These are phyloP conservation scores for Crepidotus variabilis DNA, from an alignment of 768 basidiomycete species.

Conservation along the genomic window DNA sequence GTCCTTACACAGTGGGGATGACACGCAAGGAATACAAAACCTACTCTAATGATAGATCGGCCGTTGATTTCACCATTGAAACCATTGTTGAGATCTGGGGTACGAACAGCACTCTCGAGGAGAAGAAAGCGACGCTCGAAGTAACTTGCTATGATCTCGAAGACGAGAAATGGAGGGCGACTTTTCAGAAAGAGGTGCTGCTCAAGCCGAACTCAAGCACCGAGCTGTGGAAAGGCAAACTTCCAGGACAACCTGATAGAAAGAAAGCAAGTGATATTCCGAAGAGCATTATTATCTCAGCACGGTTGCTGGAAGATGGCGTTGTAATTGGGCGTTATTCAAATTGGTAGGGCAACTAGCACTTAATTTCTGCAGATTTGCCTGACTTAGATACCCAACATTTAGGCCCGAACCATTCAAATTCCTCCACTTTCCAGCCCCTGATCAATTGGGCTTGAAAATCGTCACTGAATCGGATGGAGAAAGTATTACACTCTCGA, in stretches of 20 bases:
- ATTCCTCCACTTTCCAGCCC: conserved; percentile 76
- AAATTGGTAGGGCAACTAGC: conserved; percentile 60
- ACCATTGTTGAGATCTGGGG: conserved; percentile 82
- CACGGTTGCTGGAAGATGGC: conserved; percentile 57
- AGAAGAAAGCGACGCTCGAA: conserved; percentile 60
- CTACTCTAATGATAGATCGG: conserved; percentile 56
- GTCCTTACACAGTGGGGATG: conserved; percentile 79
- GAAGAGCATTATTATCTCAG: conserved; percentile 66
- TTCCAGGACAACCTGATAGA: conserved; percentile 73
- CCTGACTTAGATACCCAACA: not conserved
- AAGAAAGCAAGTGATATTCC: conserved; percentile 63
- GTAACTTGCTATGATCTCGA: conserved; percentile 62
- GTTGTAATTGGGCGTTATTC: conserved; percentile 66
- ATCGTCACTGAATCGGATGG: conserved; percentile 49
- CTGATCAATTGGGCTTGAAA: conserved; percentile 54
- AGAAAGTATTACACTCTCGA: conserved; percentile 53
- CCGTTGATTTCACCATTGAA: conserved; percentile 63
- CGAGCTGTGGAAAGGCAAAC: conserved; percentile 69
- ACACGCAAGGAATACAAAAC: conserved; percentile 70
- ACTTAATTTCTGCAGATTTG: not conserved
- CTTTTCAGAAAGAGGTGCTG: conserved; percentile 43
- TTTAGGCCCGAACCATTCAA: conserved; percentile 94
- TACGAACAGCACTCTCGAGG: conserved; percentile 68
- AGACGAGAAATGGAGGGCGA: conserved; percentile 52
- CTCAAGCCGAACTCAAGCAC: conserved; percentile 76